Evolutionary conservation across 2,329 filamentous ascomycete species (phyloP).

Genomic region (Sordariomycetes sp.): DNA sequence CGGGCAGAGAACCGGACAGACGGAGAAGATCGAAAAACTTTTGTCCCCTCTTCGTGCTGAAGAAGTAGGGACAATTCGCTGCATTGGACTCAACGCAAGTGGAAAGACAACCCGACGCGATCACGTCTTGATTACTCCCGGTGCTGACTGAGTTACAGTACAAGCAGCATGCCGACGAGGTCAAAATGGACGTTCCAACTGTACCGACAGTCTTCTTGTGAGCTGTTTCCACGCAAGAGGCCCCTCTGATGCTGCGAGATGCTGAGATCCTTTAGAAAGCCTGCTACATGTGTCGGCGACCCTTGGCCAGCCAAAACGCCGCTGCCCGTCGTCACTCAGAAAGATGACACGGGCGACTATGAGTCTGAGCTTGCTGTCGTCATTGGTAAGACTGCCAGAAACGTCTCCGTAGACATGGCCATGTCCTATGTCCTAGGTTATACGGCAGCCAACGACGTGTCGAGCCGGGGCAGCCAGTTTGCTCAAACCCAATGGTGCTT

Average conservation of each 20-base stretch:
- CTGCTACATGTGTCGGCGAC: conserved; percentile 40
- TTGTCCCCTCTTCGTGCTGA: conserved; percentile 30
- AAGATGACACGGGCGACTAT: conserved; percentile 46
- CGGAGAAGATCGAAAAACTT: conserved; percentile 34
- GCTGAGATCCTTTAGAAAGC: conserved; percentile 29
- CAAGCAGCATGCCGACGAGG: conserved; percentile 32
- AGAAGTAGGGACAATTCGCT: conserved; percentile 44
- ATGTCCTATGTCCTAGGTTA: conserved; percentile 55
- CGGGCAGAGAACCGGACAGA: conserved; percentile 38
- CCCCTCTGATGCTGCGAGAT: too few species aligned
- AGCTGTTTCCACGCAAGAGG: too few species aligned
- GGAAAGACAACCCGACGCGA: conserved; percentile 11
- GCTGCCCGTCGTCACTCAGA: conserved; percentile 38
- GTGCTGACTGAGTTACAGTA: conserved; percentile 13
- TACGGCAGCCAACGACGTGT: conserved; percentile 54
- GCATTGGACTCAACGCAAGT: conserved; percentile 46
- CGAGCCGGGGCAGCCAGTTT: conserved; percentile 46
- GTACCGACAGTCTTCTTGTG: conserved; percentile 47
- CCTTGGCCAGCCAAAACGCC: conserved; percentile 41
- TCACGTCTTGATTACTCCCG: conserved; percentile 10
- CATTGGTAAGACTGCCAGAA: conserved; percentile 39
- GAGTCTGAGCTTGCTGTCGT: conserved; percentile 50
- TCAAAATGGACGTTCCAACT: conserved; percentile 39
- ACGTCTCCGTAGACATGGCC: conserved; percentile 46
- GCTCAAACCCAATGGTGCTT: conserved; percentile 46